Conservation (phyloP, 805 yeast genomes). For the Ogataea allantospora region DNA sequence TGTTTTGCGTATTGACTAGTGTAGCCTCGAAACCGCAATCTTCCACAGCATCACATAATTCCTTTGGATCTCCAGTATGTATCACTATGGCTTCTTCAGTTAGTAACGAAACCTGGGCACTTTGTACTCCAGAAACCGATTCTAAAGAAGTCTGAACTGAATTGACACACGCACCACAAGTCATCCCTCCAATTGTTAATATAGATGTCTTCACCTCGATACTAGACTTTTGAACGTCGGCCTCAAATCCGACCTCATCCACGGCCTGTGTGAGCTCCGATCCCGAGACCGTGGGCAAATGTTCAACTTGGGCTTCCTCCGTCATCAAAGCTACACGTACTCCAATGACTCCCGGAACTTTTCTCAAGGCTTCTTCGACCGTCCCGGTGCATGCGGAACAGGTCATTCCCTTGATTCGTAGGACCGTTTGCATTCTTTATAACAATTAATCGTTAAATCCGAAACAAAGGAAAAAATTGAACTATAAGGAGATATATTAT, state of each 20-base stretch:
- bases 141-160: slow-evolving; percentile 57
- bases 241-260: slow-evolving; percentile 73
- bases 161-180: slow-evolving; percentile 78
- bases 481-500: background rate
- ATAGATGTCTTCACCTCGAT: slow-evolving; percentile 6
- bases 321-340: slow-evolving; percentile 73
- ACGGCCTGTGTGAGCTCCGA: slow-evolving; percentile 48
- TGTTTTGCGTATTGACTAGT: slow-evolving; percentile 34
- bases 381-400: slow-evolving; percentile 82
- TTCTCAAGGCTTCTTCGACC: slow-evolving; percentile 40
- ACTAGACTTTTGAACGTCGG: slow-evolving; percentile 18
- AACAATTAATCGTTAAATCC: background rate
- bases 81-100: slow-evolving; percentile 69
- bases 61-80: slow-evolving; percentile 35
- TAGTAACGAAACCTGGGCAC: slow-evolving; percentile 62
- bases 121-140: slow-evolving; percentile 47
- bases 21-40: slow-evolving; percentile 52
- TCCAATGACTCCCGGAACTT: slow-evolving; percentile 25
- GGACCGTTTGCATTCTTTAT: background rate
- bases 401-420: slow-evolving; percentile 75
- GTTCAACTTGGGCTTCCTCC: slow-evolving; percentile 64
- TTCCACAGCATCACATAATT: slow-evolving; percentile 51
- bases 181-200: slow-evolving; percentile 63
- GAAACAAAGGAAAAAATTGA: slow-evolving; percentile 3
- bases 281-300: slow-evolving; percentile 35